phyloP scores from a whole-genome alignment of 257 asterid genomes.

The Solanum paucissectum region DNA sequence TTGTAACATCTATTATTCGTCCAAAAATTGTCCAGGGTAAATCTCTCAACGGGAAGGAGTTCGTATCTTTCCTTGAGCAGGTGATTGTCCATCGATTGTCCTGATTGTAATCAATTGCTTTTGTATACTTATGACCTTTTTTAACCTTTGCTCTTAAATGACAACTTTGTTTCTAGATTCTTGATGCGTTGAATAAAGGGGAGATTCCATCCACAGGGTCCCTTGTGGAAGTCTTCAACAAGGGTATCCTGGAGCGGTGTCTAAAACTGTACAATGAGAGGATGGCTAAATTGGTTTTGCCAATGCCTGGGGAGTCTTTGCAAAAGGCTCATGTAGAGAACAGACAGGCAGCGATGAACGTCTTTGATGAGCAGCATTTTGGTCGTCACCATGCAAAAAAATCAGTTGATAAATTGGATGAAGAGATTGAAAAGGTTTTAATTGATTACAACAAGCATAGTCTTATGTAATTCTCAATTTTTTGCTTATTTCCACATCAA shows the following conservation, averaged over 20 bases:
- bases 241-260: constrained; percentile 80
- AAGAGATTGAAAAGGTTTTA: constrained; percentile 72
- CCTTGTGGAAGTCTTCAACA: constrained; percentile 92
- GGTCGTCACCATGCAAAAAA: constrained; percentile 88
- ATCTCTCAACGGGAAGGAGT: constrained; percentile 82
- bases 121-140: background rate
- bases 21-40: constrained; percentile 99
- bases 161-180: constrained; percentile 47
- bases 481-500: constrained; percentile 18
- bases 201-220: constrained; percentile 99
- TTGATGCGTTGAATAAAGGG: constrained; percentile 97
- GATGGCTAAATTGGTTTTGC: constrained; percentile 46
- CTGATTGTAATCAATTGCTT: background rate
- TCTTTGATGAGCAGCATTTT: constrained; percentile 91
- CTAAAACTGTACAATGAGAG: constrained; percentile 50
- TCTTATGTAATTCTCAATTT: background rate
- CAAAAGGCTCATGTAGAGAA: constrained; percentile 53
- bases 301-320: constrained; percentile 55
- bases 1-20: constrained; percentile 73
- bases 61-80: constrained; percentile 84
- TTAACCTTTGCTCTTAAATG: background rate
- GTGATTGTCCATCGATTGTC: constrained; percentile 29
- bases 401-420: constrained; percentile 74
- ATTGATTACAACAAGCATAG: background rate
- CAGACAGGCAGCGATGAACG: constrained; percentile 49